Evolutionary conservation across 2,329 filamentous ascomycete species (phyloP), one percentile per base, ranked within the genome.

Genomic region (Nemania sp.): DNA sequence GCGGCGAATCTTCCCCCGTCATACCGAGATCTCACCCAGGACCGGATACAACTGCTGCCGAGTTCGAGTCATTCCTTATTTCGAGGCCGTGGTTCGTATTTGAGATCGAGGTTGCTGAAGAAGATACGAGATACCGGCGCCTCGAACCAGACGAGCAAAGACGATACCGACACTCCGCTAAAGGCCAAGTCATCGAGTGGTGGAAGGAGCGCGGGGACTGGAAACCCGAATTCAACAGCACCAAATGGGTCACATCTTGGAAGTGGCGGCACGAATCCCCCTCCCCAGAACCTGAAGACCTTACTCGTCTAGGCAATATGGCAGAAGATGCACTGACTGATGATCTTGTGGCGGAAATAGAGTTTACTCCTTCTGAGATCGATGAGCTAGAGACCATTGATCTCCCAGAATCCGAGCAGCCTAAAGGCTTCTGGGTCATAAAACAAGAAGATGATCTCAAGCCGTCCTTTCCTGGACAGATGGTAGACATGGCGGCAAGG

Each of bases 221-320:
- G 67, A 65, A 56, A 47, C 20, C 57, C 5, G 67, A 64, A 5
- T 68, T 52, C 24, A 20, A 67, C n/a, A n/a, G n/a, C n/a, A n/a
- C n/a, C n/a, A n/a, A n/a, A n/a, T n/a, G n/a, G n/a, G n/a, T n/a
- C n/a, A n/a, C n/a, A n/a, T n/a, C n/a, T 6, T 73, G 70, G 69
- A 73, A 71, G 41, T 73, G 69, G 70, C 61, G 53, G 18, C 66
- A 73, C 55, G 71, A 73, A 22, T 71, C 70, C 32, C 70, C 71
- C 29, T 70, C 59, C 18, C 67, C 67, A 29, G 66, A 71, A 26
- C 70, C 72, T n/a, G 66, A 70, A 43, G 61, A 73, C 35, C 55
- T 73, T 11, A 45, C 35, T 5, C 62, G 62, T 13, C 13, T 69
- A 6, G 13, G 51, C 7, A 60, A 56, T 26, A 67, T 68, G 27